Base-by-base conservation (phyloP, 2,329 filamentous ascomycete species). In the Gaeumannomyces tritici region DNA sequence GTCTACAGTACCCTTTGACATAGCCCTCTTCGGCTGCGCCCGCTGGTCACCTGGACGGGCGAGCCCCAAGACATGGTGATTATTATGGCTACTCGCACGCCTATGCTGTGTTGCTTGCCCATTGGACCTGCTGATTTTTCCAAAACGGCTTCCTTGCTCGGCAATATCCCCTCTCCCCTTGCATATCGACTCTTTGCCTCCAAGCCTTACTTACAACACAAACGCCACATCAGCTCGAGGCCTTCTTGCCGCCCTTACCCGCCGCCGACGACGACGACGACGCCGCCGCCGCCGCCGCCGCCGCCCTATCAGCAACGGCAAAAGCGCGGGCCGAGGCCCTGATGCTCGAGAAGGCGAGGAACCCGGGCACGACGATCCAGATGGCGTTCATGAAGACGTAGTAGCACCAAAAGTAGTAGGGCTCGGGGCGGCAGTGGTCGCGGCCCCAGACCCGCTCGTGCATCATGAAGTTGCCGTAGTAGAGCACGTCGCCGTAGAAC, bases 341-440 rank as follows among this genome's bases (percentile, higher is more conserved):
- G 1, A 70, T 66, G 55, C 75, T 76, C 29, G 67, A 63, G 1
- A 66, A 26, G 47, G 79, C 64, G 55, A 77, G 64, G 6, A 64
- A 67, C 3, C 67, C 59, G 0, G 82, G 81, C 35, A 84, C 76
- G 24, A 81, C 72, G 54, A 84, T 77, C 82, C 82, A 84, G 64
- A 83, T 77, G 0, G 73, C 73, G 66, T 84, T 84, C 67, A 80
- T 74, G 21, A 80, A 69, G 21, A 85, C 68, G 63, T 79, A 84
- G 66, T 84, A 83, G 12, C 74, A 75, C 73, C 75, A 84, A 65
- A 79, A 85, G 68, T 84, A 84, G 54, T 75, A 76, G 1, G 67
- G 66, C 70, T 84, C 82, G 0, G 81, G 81, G 0, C 82, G 75
- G 59, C 76, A 82, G 70, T 78, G 81, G n/a, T 73, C 69, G 2